Percentiles rank a stretch among this genome's conserved stretches.
Evolutionary conservation across 139 green algal species (phyloP).

Genomic region (Trebouxia sp.): DNA sequence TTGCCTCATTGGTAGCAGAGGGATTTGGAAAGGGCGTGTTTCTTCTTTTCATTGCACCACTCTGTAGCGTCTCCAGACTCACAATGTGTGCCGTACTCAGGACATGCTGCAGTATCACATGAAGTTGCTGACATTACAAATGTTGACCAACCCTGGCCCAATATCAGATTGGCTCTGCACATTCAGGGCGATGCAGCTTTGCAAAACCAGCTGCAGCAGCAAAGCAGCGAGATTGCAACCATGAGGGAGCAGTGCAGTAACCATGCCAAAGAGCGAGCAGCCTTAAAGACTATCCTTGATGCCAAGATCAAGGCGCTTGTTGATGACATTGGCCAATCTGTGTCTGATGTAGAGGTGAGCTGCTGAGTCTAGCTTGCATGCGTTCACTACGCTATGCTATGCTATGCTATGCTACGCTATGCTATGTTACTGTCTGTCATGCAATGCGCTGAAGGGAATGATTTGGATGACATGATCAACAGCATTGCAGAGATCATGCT

Average conservation of each 20-base stretch:
- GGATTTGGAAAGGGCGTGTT: too few species aligned
- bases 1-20: too few species aligned
- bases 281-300: constrained; percentile 81
- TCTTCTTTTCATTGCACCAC: too few species aligned
- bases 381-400: too few species aligned
- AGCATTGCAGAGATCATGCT: too few species aligned
- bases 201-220: background rate
- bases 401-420: too few species aligned
- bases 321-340: constrained; percentile 51
- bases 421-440: background rate
- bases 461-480: too few species aligned
- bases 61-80: too few species aligned
- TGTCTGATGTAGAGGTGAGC: constrained; percentile 42
- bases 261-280: constrained; percentile 64
- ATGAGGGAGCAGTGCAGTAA: constrained; percentile 42
- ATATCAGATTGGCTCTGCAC: background rate
- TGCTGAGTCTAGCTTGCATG: background rate
- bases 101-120: too few species aligned
- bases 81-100: too few species aligned
- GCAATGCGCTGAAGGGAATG: too few species aligned
- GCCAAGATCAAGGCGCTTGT: constrained; percentile 68
- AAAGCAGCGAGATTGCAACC: constrained; percentile 29
- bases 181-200: background rate
- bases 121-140: too few species aligned
- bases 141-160: background rate